Evolutionary conservation across 352 stramenopile species (phyloP).

Genomic region (Phytopythium oedochilum): DNA sequence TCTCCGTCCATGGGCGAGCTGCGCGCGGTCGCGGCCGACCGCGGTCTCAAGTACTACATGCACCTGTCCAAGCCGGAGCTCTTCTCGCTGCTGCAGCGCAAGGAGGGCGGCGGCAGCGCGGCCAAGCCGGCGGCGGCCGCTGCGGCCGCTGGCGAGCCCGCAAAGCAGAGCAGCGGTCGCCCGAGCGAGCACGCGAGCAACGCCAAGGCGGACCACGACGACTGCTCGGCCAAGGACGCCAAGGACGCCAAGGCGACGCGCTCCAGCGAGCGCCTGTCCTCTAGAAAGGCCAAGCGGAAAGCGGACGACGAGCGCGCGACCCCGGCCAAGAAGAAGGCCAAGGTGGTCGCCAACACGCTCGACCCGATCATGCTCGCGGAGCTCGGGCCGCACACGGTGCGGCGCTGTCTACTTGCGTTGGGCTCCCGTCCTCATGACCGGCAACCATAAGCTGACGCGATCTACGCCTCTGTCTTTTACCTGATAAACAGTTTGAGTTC

Average conservation of each 20-base stretch:
- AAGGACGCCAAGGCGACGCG: constrained; percentile 26
- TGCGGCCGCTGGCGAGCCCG: background rate
- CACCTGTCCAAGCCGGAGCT: constrained; percentile 81
- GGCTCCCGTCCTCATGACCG: constrained; percentile 11
- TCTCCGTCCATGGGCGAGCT: constrained; percentile 81
- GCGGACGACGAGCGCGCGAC: constrained; percentile 18
- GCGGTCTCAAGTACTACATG: constrained; percentile 80
- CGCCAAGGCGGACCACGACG: background rate
- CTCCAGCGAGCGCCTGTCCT: constrained; percentile 48
- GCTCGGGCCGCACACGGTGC: constrained; percentile 70
- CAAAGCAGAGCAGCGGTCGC: background rate
- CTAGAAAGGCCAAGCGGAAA: constrained; percentile 49
- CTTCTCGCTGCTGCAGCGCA: constrained; percentile 69
- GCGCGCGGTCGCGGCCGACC: constrained; percentile 56
- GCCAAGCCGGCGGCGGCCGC: constrained; percentile 14
- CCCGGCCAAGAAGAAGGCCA: constrained; percentile 25
- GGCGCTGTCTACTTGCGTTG: constrained; percentile 3
- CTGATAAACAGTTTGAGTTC: constrained; percentile 78
- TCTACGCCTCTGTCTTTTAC: too few relatives aligned
- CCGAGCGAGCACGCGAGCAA: background rate
- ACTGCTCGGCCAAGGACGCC: background rate
- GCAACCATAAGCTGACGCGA: too few relatives aligned
- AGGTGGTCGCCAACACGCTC: constrained; percentile 64
- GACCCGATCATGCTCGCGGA: constrained; percentile 88
- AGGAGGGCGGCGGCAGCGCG: constrained; percentile 47